Evolutionary conservation across 257 asterid species (phyloP).

Genomic region (Cordia subcordata): DNA sequence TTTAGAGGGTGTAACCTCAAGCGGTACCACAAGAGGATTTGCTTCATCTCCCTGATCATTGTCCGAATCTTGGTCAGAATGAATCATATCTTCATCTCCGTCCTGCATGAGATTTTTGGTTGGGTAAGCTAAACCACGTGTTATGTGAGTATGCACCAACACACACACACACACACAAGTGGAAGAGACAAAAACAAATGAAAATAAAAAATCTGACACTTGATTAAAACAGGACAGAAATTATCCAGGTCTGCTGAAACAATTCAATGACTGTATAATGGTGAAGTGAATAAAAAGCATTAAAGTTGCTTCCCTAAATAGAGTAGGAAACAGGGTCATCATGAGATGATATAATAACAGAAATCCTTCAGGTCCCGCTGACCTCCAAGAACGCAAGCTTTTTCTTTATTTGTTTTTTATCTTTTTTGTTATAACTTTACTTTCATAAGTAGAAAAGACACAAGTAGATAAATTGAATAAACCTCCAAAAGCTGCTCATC

Average conservation of each 20-base stretch:
- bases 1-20: slow-evolving; percentile 62
- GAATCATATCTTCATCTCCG: slow-evolving; percentile 26
- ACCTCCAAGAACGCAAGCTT: too few relatives aligned
- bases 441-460: background rate
- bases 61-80: slow-evolving; percentile 70
- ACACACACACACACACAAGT: background rate
- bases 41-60: slow-evolving; percentile 52
- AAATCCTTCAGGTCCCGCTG: too few relatives aligned
- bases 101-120: background rate
- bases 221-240: too few relatives aligned
- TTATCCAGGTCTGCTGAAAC: too few relatives aligned
- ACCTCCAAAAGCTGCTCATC: slow-evolving; percentile 62
- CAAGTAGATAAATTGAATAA: slow-evolving; percentile 10
- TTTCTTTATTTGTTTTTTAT: too few relatives aligned
- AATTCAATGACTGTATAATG: too few relatives aligned
- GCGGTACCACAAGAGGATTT: slow-evolving; percentile 83
- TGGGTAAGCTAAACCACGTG: background rate
- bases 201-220: too few relatives aligned
- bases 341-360: too few relatives aligned
- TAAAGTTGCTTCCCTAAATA: too few relatives aligned
- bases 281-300: too few relatives aligned
- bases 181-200: background rate
- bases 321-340: too few relatives aligned
- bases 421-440: background rate
- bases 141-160: background rate